Conservation (phyloP, 345 rosid genomes). For the Ceriops tagal region DNA sequence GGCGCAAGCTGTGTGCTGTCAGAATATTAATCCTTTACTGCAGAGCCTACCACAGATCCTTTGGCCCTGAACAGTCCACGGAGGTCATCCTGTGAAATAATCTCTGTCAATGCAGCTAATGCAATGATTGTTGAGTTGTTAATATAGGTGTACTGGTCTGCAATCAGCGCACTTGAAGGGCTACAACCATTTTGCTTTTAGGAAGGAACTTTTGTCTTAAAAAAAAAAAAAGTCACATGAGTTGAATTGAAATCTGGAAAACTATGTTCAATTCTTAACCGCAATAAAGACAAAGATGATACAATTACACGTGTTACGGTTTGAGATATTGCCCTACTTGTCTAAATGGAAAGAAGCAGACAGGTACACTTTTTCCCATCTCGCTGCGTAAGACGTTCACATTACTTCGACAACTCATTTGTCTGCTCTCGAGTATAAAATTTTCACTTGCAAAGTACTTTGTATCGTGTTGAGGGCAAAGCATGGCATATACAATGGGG, state of each 20-base stretch:
- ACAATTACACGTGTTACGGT: slow-evolving; percentile 12
- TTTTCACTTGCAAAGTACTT: not conserved
- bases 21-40: not conserved
- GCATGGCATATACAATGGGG: not conserved
- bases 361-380: not conserved
- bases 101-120: not conserved
- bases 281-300: not conserved
- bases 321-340: not conserved
- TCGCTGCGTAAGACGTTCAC: not conserved
- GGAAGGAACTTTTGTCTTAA: too few species aligned
- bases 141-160: not conserved
- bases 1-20: not conserved
- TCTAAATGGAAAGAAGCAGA: not conserved
- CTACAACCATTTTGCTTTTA: too few species aligned
- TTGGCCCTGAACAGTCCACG: too few species aligned
- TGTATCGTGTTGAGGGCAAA: not conserved
- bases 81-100: not conserved
- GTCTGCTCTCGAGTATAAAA: not conserved
- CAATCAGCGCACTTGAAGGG: too few species aligned
- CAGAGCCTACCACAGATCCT: not conserved
- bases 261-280: not conserved
- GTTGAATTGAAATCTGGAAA: not conserved
- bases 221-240: too few species aligned
- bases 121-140: not conserved
- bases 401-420: not conserved